A percentile compares a stretch with the other conserved stretches of the same genome.
These are phyloP conservation scores for Hypoxylon sp. DNA, from an alignment of 2,329 filamentous ascomycete genomes.

Conservation along the genomic window DNA sequence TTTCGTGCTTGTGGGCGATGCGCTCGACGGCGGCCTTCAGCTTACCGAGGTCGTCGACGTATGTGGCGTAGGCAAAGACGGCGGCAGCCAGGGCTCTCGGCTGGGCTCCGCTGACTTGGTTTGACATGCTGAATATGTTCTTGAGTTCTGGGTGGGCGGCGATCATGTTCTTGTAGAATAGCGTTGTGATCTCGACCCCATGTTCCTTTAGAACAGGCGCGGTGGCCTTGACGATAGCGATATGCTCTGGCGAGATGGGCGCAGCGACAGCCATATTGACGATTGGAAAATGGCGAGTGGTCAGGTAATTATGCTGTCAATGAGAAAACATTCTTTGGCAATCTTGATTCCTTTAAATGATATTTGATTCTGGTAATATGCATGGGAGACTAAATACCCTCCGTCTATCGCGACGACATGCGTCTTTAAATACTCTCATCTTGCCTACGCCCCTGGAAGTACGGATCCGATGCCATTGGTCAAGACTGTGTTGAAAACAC, in stretches of 20 bases:
- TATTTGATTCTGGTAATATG: slow-evolving; percentile 21
- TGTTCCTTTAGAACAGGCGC: slow-evolving; percentile 78
- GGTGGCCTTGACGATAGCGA: slow-evolving; percentile 80
- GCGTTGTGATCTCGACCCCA: slow-evolving; percentile 76
- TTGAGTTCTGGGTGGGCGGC: slow-evolving; percentile 73
- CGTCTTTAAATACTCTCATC: slow-evolving; percentile 32
- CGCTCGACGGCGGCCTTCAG: slow-evolving; percentile 71
- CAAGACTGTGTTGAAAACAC: neutral
- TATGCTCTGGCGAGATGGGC: slow-evolving; percentile 72
- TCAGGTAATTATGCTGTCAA: neutral
- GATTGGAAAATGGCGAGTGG: neutral
- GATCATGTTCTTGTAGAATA: slow-evolving; percentile 80
- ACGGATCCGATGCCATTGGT: slow-evolving; percentile 28
- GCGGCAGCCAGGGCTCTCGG: slow-evolving; percentile 76
- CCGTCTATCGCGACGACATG: slow-evolving; percentile 1
- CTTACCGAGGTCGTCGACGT: slow-evolving; percentile 77
- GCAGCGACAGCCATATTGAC: slow-evolving; percentile 60
- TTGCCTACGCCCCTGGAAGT: neutral
- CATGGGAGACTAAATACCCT: slow-evolving; percentile 1
- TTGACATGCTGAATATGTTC: slow-evolving; percentile 78
- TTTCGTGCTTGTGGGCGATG: slow-evolving; percentile 82
- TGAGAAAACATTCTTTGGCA: neutral
- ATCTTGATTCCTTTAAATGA: neutral
- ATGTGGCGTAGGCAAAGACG: slow-evolving; percentile 77
- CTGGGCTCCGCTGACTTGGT: slow-evolving; percentile 77